Base-by-base conservation (phyloP, 2,329 filamentous ascomycete species). In the Tolypocladium cylindrosporum region DNA sequence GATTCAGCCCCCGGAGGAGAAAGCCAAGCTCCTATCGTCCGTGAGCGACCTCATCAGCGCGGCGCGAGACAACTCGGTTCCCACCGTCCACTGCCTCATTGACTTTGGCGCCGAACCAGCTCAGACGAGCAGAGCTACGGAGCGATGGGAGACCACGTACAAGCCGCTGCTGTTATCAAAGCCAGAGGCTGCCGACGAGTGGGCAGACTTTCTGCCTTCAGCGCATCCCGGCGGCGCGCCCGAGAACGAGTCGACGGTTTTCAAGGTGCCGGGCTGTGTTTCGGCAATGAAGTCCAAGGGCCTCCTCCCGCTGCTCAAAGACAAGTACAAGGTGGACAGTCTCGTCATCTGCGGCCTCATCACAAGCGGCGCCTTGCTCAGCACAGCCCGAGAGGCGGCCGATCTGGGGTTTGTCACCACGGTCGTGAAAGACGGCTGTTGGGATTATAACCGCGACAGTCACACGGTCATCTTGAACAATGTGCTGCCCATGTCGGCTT, bases 401-500 rank as follows among this genome's bases (percentile, higher is more conserved):
- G 57, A 63, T 31, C 54, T 61, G 55, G 61, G 57, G 4, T 61
- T 63, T 21, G 56, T 63, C 14, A 56, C 57, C 11, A 58, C 58
- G 2, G 59, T 60, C 4, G 59, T 62, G n/a, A 51, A 52, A 36
- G 59, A 62, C 7, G 59, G 43, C 10, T 59, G 59, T 24, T 59
- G 57, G 57, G 59, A 62, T 41, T 41, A 42, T 34, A 50, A 43
- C 6, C 13, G 50, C 19, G 59, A 61, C 7, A 48, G 39, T 40
- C 59, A 62, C 31, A 21, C n/a, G 43, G 56, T 53, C 21, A 37
- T 59, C 14, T 3, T 61, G 39, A 51, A 59, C 4, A 43, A 36
- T 10, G 52, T 59, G 2, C 48, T 61, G 36, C 57, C 55, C 6
- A 59, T 59, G 54, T 55, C 56, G 24, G 56, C 42, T 1, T 58